These are phyloP conservation scores for Candida berthetii DNA, from an alignment of 805 yeast species.

Conservation along the genomic window DNA sequence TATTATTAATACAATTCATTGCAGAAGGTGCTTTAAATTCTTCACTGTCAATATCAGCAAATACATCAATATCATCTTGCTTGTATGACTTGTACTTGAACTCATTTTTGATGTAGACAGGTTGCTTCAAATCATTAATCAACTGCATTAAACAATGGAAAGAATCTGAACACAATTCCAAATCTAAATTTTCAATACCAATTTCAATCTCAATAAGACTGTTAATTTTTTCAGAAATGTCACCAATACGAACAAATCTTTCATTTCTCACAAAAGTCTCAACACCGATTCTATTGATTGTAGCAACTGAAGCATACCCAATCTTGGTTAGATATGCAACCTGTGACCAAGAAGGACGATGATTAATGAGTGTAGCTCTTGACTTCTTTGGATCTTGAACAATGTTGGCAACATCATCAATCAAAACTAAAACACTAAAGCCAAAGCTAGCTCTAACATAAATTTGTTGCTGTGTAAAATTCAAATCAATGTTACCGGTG, in stretches of 20 bases:
- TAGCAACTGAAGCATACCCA: constrained; percentile 53
- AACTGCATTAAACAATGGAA: constrained; percentile 64
- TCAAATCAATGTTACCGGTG: constrained; percentile 49
- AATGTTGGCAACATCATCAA: constrained; percentile 51
- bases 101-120: constrained; percentile 51
- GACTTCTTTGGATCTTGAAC: constrained; percentile 20
- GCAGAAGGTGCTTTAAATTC: constrained; percentile 14
- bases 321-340: constrained; percentile 30
- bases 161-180: constrained; percentile 81
- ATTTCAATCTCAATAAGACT: constrained; percentile 36
- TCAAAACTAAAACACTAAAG: constrained; percentile 43
- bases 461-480: constrained; percentile 22
- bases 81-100: constrained; percentile 44
- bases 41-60: constrained; percentile 31
- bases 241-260: constrained; percentile 3
- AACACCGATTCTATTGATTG: constrained; percentile 30
- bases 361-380: constrained; percentile 9
- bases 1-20: neutral
- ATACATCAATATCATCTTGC: constrained; percentile 27
- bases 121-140: constrained; percentile 65
- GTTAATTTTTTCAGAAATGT: constrained; percentile 2
- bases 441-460: constrained; percentile 41
- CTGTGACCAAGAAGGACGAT: constrained; percentile 32
- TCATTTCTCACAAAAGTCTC: constrained; percentile 18
- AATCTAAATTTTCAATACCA: constrained; percentile 37